Evolutionary conservation across 805 yeast species (phyloP), one percentile per base, ranked within the genome.

Genomic region (Yamadazyma scolyti): DNA sequence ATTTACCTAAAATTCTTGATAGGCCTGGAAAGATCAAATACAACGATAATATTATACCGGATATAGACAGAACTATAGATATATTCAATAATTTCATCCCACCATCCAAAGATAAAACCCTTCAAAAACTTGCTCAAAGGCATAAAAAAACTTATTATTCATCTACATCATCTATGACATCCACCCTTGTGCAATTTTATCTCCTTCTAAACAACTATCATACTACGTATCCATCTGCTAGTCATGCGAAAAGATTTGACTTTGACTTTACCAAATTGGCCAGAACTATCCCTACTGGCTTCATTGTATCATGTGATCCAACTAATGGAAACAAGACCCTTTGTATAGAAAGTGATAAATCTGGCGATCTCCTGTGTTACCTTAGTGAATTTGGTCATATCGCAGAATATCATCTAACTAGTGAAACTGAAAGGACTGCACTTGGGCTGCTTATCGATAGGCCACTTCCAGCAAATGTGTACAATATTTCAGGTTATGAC

Each of bases 141-240:
- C 42, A 35, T 29, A 45, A 43, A 24, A 63, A 45, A 50, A 54
- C 48, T 34, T 90, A 68, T 50, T 75, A 73, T 36, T 83, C 94
- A 2, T 87, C 96, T 1, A 88, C 97, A 0, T 83, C 95, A 12
- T 83, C 96, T 1, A 73, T 90, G 84, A 89, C 97, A 0, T 68
- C 79, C 1, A 58, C 79, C 1, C 65, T 90, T 26, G 66, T 79
- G 3, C 94, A 88, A 29, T 62, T 90, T 36, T 96, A 93, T 56
- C 68, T 67, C 37, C 58, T 85, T 7, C 50, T 93, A 23, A 77
- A 80, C 44, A 66, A 61, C 34, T 65, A 61, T 39, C 30, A 43
- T 14, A 38, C 43, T 2, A 26, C 27, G 6, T 32, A 45, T 1
- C 39, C 38, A 9, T 19, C 20, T 8, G n/a, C n/a, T n/a, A n/a